These are phyloP conservation scores for Begonia fuchsioides DNA, from an alignment of 306 rosid species.

Conservation along the genomic window DNA sequence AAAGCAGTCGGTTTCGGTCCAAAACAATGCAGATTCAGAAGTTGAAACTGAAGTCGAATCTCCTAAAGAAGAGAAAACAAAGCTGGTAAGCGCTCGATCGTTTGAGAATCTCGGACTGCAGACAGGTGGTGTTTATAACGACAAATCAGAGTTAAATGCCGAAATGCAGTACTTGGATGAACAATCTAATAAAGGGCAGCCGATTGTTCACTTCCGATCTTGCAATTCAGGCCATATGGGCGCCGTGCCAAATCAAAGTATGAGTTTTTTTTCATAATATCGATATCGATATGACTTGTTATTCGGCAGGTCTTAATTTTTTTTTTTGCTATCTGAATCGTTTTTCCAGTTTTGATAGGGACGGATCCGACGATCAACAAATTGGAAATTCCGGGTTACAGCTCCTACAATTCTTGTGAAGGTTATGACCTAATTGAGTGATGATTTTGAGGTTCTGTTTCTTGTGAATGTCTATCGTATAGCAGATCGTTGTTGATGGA, in stretches of 20 bases:
- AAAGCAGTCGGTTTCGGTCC: slow-evolving; percentile 26
- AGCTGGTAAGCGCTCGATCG: slow-evolving; percentile 14
- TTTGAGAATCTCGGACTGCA: slow-evolving; percentile 21
- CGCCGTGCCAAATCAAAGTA: slow-evolving; percentile 6
- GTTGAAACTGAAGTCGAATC: slow-evolving; percentile 30
- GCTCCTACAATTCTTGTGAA: too few relatives aligned
- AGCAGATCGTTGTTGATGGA: too few relatives aligned
- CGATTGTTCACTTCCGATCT: slow-evolving; percentile 8
- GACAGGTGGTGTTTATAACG: slow-evolving; percentile 19
- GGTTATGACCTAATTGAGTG: too few relatives aligned
- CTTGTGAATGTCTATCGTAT: too few relatives aligned
- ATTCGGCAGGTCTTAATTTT: too few relatives aligned
- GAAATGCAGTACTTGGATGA: not conserved
- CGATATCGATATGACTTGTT: too few relatives aligned
- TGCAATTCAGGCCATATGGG: not conserved
- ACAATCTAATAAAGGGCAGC: slow-evolving; percentile 2
- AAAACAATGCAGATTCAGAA: slow-evolving; percentile 25
- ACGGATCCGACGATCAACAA: too few relatives aligned
- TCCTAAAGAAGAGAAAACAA: slow-evolving; percentile 31
- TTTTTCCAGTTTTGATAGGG: too few relatives aligned
- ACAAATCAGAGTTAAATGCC: slow-evolving; percentile 21
- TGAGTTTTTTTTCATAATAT: not conserved
- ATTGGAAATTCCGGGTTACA: too few relatives aligned
- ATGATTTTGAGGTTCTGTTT: too few relatives aligned
- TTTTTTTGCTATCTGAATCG: too few relatives aligned